Evolutionary conservation across 1,284 basidiomycete species (phyloP), one percentile per base, ranked within the genome.

Genomic region (Fistulinella cinereoalba): DNA sequence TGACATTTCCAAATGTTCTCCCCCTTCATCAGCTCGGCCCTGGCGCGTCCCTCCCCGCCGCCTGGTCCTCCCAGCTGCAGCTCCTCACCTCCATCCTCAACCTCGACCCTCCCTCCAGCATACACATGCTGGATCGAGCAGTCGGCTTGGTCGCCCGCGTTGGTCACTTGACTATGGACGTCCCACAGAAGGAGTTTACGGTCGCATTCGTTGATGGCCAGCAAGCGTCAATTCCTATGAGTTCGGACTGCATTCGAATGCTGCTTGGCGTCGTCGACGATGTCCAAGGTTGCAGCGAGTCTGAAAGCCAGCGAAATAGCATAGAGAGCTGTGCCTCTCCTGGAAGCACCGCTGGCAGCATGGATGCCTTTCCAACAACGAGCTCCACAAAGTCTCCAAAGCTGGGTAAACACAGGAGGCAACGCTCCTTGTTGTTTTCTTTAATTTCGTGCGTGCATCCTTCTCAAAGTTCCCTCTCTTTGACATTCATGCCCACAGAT

Each of bases 91-190:
- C 71, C 23, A 55, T 71, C 18, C 75, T 84, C 43, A 77, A 80
- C 43, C 74, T 88, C 41, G 79, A 85, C 29, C 60, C 74, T 24
- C 85, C 85, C 1, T 62, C 64, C 1, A 71, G 70, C 12, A 59
- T 83, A 11, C 82, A 86, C 63, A 74, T 80, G 29, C 69, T 88
- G 24, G 86, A 88, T 70, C 77, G 77, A 54, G 71, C 83, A 21
- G 79, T 76, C 4, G 80, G 79, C 43, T 61, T 83, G 15, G 71
- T 79, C 16, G 71, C 72, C 38, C 68, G 85, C 33, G 64, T 86
- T 15, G 68, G 73, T 37, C 74, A 83, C 55, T 75, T 88, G 18
- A 69, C 71, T 8, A 82, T 88, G 64, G 79, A 87, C 60, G 55
- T 86, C 41, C 62, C 67, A 8, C 59, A 61, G 24, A 62, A 64